These are phyloP conservation scores for Aspergillus pseudotamarii DNA, from an alignment of 2,329 filamentous ascomycete genomes.

Conservation along the genomic window DNA sequence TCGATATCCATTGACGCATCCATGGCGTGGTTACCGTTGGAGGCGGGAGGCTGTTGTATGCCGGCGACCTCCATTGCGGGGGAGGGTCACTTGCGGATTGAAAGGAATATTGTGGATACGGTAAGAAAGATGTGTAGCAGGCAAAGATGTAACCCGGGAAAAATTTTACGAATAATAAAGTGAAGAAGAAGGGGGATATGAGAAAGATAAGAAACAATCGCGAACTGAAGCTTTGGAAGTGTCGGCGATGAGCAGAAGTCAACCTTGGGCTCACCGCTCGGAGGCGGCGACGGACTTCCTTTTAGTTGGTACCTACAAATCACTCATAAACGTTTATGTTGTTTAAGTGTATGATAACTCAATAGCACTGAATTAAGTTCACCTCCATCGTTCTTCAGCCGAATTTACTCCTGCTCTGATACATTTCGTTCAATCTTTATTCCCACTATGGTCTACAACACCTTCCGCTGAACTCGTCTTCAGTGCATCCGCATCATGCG, in stretches of 20 bases:
- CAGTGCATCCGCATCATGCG: slow-evolving; percentile 3
- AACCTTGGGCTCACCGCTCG: slow-evolving; percentile 3
- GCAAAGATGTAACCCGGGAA: too few species aligned
- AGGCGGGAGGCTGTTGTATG: slow-evolving; percentile 12
- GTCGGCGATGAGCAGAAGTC: neutral
- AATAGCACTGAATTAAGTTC: neutral
- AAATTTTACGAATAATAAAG: neutral
- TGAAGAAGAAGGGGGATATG: neutral
- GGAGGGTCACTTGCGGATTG: neutral
- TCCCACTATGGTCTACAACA: neutral
- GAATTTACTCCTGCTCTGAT: neutral
- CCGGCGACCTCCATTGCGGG: slow-evolving; percentile 14
- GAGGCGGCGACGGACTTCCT: neutral
- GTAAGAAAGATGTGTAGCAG: neutral
- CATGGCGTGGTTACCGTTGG: slow-evolving; percentile 22
- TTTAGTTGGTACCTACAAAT: neutral
- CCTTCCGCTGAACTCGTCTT: neutral
- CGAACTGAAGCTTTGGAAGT: slow-evolving; percentile 3
- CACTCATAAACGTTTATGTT: too few species aligned
- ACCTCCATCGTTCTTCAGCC: too few species aligned
- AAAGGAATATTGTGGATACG: neutral
- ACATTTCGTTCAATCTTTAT: neutral
- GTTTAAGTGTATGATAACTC: neutral
- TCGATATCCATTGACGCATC: slow-evolving; percentile 67
- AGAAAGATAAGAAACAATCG: neutral